Conservation (phyloP, 2,329 filamentous ascomycete species). For the Penicillium sumatraense region DNA sequence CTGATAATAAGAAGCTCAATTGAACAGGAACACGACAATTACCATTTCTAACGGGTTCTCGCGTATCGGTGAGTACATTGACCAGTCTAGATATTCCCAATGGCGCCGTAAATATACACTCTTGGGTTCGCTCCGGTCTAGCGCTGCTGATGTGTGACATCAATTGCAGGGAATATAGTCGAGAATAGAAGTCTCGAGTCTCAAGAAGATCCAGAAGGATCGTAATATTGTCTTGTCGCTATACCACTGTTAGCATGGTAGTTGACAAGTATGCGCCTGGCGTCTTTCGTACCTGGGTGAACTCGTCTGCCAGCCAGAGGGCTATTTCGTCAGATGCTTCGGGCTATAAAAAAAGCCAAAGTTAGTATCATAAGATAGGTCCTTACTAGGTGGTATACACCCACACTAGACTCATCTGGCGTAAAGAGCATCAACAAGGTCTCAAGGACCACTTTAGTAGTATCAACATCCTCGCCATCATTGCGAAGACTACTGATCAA, state of each 20-base stretch:
- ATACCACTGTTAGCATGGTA: constrained; percentile 54
- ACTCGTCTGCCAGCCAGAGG: constrained; percentile 95
- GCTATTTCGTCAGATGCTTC: constrained; percentile 96
- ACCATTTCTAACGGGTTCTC: constrained; percentile 84
- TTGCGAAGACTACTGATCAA: constrained; percentile 83
- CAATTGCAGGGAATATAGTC: constrained; percentile 88
- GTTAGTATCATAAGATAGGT: constrained; percentile 25
- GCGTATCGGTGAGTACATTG: constrained; percentile 77
- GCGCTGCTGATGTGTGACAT: constrained; percentile 84
- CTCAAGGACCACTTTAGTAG: constrained; percentile 91
- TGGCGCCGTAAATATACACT: constrained; percentile 88
- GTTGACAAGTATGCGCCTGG: constrained; percentile 14
- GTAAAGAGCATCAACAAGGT: constrained; percentile 92
- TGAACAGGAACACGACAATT: constrained; percentile 13
- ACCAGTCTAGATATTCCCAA: constrained; percentile 87
- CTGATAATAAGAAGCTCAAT: constrained; percentile 13
- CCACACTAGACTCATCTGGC: constrained; percentile 64
- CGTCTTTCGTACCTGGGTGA: constrained; percentile 71
- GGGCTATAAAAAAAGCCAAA: constrained; percentile 56
- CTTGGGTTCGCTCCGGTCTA: constrained; percentile 87
- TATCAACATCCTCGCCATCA: constrained; percentile 94
- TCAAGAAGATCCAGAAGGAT: constrained; percentile 88
- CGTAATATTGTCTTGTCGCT: constrained; percentile 94
- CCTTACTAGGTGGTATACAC: constrained; percentile 32
- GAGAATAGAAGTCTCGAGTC: constrained; percentile 83